phyloP scores from a whole-genome alignment of 768 basidiomycete genomes.

The Holtermannia corniformis region DNA sequence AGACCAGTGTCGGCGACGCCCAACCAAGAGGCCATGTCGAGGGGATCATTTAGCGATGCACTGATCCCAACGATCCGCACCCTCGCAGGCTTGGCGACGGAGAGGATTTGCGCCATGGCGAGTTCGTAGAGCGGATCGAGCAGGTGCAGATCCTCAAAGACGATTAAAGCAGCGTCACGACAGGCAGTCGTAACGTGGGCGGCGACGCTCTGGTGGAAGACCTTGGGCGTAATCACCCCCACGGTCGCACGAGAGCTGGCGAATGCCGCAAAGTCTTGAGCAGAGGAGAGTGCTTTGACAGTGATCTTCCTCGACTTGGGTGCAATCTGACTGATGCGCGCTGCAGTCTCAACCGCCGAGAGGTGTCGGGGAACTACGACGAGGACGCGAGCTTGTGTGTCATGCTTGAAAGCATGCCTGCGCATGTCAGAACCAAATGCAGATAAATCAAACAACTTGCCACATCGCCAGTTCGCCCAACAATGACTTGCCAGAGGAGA shows the following conservation, averaged over 20 bases:
- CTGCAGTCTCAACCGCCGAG: conserved; percentile 50
- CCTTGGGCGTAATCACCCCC: conserved; percentile 23
- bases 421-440: not conserved
- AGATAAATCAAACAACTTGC: conserved; percentile 43
- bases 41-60: conserved; percentile 67
- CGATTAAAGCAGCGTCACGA: conserved; percentile 53
- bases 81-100: conserved; percentile 53
- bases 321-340: conserved; percentile 23
- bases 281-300: conserved; percentile 36
- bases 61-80: conserved; percentile 71
- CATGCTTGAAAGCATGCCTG: conserved; percentile 53
- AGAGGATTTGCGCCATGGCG: conserved; percentile 60
- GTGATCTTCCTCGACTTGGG: conserved; percentile 38
- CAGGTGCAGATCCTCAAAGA: conserved; percentile 79
- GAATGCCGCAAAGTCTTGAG: conserved; percentile 35
- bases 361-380: conserved; percentile 56
- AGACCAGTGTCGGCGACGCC: conserved; percentile 55
- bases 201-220: conserved; percentile 20
- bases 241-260: conserved; percentile 5
- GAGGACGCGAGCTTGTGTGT: conserved; percentile 51
- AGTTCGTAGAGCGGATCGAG: conserved; percentile 75
- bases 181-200: conserved; percentile 14
- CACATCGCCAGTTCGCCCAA: conserved; percentile 62
- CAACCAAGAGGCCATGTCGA: conserved; percentile 76
- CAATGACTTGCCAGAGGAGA: conserved; percentile 69